A percentile compares a stretch with the other conserved stretches of the same genome.
Evolutionary conservation across 768 basidiomycete genomes (phyloP).

Genomic region (Russula compacta): DNA sequence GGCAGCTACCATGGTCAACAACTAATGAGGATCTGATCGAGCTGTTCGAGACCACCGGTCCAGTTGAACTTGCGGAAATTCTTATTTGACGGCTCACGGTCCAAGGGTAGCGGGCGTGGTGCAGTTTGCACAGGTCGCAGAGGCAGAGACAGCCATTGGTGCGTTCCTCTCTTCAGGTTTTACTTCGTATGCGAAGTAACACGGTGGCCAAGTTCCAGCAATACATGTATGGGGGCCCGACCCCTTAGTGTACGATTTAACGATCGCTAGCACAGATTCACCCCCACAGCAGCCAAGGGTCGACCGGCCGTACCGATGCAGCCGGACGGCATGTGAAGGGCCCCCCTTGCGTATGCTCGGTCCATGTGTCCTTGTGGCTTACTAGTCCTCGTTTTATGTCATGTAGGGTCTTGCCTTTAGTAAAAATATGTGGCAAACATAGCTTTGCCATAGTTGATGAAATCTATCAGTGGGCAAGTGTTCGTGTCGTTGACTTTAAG

Average conservation of each 20-base stretch:
- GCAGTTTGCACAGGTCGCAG: slow-evolving; percentile 82
- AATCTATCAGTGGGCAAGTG: no score
- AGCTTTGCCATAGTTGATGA: background rate
- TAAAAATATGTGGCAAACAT: background rate
- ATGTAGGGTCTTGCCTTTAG: background rate
- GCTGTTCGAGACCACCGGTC: slow-evolving; percentile 94
- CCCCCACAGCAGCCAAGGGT: slow-evolving; percentile 82
- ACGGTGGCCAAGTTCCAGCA: slow-evolving; percentile 78
- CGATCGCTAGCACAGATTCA: slow-evolving; percentile 91
- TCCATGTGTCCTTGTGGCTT: background rate
- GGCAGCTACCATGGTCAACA: slow-evolving; percentile 94
- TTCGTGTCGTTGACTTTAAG: no score
- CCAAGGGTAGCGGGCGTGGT: slow-evolving; percentile 90
- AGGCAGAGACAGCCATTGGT: slow-evolving; percentile 94
- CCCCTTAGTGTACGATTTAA: slow-evolving; percentile 91
- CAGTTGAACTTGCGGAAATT: slow-evolving; percentile 66
- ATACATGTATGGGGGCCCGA: slow-evolving; percentile 78
- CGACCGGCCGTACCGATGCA: slow-evolving; percentile 62
- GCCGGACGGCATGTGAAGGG: slow-evolving; percentile 34
- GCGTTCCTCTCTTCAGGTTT: slow-evolving; percentile 20
- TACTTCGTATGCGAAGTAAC: slow-evolving; percentile 3
- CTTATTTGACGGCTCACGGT: slow-evolving; percentile 30
- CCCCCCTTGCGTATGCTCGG: background rate
- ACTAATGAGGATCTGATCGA: slow-evolving; percentile 98
- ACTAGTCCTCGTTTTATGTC: background rate